Conservation (phyloP, 2,329 filamentous ascomycete species). For the Fusarium pseudograminearum region DNA sequence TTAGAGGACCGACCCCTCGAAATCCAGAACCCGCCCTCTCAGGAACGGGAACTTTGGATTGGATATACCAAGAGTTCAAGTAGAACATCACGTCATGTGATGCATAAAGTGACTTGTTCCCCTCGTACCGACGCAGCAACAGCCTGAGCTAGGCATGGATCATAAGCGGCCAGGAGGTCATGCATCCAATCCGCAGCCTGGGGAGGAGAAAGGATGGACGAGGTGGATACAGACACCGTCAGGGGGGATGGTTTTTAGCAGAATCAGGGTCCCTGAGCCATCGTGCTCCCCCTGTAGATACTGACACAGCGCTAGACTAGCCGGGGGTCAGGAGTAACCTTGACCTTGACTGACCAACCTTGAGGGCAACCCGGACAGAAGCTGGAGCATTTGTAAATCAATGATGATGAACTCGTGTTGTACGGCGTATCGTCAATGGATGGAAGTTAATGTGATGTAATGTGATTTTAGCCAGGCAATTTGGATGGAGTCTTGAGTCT, state of each 20-base stretch:
- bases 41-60: constrained; percentile 23
- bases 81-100: constrained; percentile 22
- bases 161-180: constrained; percentile 30
- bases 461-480: constrained; percentile 26
- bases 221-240: constrained; percentile 19
- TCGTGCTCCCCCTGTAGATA: constrained; percentile 39
- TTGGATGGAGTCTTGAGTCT: background rate
- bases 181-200: constrained; percentile 18
- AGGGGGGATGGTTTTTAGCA: constrained; percentile 26
- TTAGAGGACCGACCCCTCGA: constrained; percentile 44
- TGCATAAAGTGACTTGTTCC: constrained; percentile 29
- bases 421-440: constrained; percentile 22
- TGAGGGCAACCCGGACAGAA: background rate
- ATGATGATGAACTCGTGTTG: constrained; percentile 14
- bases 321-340: constrained; percentile 23
- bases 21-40: constrained; percentile 30
- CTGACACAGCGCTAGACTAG: constrained; percentile 40
- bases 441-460: constrained; percentile 21
- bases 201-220: constrained; percentile 12
- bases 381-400: constrained; percentile 13
- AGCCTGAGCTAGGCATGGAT: constrained; percentile 36
- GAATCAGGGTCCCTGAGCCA: constrained; percentile 41
- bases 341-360: constrained; percentile 14
- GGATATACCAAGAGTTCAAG: constrained; percentile 23
- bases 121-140: constrained; percentile 32